Conservation (phyloP, 2,329 filamentous ascomycete genomes). For the Ophiostoma piceae region DNA sequence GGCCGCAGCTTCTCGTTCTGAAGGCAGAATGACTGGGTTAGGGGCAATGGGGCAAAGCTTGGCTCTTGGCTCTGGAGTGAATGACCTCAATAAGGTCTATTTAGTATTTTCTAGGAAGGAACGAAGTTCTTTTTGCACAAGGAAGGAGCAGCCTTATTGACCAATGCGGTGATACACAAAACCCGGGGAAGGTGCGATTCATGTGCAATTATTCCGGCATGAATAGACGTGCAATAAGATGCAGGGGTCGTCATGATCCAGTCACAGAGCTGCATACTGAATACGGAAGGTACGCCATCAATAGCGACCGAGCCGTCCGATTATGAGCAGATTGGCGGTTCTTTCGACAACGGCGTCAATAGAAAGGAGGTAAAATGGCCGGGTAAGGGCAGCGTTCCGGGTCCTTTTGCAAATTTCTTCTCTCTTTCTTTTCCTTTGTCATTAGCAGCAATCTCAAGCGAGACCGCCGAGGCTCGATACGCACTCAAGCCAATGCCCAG, state of each 20-base stretch:
- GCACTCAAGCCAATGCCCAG: not conserved
- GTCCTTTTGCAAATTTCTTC: not conserved
- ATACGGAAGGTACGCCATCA: not conserved
- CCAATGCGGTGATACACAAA: not conserved
- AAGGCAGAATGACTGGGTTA: not conserved
- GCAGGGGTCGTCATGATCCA: not conserved
- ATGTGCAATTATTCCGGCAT: not conserved
- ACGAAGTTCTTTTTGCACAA: not conserved
- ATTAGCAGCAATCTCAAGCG: not conserved
- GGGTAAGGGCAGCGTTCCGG: not conserved
- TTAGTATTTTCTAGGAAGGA: not conserved
- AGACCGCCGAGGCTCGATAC: not conserved
- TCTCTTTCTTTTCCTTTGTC: not conserved
- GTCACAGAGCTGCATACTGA: not conserved
- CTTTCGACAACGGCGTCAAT: not conserved
- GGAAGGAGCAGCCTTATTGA: not conserved
- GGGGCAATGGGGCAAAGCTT: not conserved
- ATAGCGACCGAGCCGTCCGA: not conserved
- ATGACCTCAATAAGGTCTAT: not conserved
- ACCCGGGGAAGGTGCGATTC: not conserved
- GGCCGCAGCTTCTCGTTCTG: not conserved
- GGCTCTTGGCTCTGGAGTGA: slow-evolving; percentile 2
- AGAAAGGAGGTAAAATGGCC: not conserved
- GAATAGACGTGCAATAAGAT: not conserved
- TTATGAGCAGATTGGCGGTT: not conserved